Percentiles rank a stretch among this genome's conserved stretches.
Conservation (phyloP, 495 filamentous ascomycete species). For the Penicillium pancosmium region DNA sequence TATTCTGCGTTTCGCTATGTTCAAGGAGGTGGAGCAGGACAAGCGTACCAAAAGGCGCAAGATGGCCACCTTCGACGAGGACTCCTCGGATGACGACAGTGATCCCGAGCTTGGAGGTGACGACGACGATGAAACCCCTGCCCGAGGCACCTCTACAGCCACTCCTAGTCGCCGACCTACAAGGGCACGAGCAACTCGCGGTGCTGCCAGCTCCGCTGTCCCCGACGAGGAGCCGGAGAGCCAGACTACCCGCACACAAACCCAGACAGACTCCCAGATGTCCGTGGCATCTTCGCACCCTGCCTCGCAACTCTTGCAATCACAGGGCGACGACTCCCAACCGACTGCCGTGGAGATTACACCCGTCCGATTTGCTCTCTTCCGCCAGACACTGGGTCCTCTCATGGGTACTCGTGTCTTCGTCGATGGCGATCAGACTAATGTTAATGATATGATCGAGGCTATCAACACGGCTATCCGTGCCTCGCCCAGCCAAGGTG, state of each 20-base stretch:
- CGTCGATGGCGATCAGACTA: constrained; percentile 70
- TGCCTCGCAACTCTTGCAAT: constrained; percentile 64
- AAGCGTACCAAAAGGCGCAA: constrained; percentile 76
- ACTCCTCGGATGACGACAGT: constrained; percentile 45
- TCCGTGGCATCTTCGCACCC: constrained; percentile 68
- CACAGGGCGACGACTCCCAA: constrained; percentile 57
- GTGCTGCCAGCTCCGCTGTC: constrained; percentile 35
- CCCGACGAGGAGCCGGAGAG: constrained; percentile 46
- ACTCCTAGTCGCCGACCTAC: constrained; percentile 32
- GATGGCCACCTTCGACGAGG: constrained; percentile 51
- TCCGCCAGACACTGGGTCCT: constrained; percentile 78
- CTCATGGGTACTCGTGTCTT: constrained; percentile 80
- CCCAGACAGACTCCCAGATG: constrained; percentile 59
- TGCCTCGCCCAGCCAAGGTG: constrained; percentile 33
- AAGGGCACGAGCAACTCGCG: constrained; percentile 47
- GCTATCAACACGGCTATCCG: constrained; percentile 77
- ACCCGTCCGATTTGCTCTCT: constrained; percentile 65
- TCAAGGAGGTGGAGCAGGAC: constrained; percentile 94
- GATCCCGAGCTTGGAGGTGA: constrained; percentile 44
- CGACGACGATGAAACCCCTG: constrained; percentile 37
- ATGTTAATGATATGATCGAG: constrained; percentile 71
- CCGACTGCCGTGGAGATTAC: constrained; percentile 55
- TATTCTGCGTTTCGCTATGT: constrained; percentile 92
- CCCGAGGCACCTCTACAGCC: constrained; percentile 34
- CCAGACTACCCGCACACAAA: constrained; percentile 40